These are phyloP conservation scores for Calonectria pauciramosa DNA, from an alignment of 2,329 filamentous ascomycete genomes.

Conservation along the genomic window DNA sequence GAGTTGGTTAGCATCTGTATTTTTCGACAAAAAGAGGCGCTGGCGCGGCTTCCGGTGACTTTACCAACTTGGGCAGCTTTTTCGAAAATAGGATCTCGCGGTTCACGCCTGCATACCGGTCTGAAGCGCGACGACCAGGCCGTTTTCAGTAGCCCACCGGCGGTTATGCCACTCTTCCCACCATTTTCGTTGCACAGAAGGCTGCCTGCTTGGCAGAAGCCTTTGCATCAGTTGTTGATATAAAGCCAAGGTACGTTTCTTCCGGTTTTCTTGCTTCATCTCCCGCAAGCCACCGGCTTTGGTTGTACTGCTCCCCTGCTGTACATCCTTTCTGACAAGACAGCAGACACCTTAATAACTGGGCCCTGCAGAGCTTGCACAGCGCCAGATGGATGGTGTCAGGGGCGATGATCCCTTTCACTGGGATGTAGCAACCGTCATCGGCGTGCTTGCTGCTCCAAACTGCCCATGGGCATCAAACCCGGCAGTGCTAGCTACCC, in stretches of 20 bases:
- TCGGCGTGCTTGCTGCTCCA: constrained; percentile 73
- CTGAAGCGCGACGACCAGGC: constrained; percentile 5
- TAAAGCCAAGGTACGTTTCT: neutral
- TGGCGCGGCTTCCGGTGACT: neutral
- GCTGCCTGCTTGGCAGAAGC: neutral
- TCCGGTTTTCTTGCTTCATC: neutral
- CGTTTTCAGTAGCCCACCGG: constrained; percentile 21
- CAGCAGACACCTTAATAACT: constrained; percentile 6
- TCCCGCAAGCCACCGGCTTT: neutral
- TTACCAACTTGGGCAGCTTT: neutral
- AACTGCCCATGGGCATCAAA: constrained; percentile 66
- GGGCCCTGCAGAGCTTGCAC: constrained; percentile 12
- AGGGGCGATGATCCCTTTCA: constrained; percentile 74
- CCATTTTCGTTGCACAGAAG: neutral
- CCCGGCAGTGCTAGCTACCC: constrained; percentile 63
- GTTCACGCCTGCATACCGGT: neutral
- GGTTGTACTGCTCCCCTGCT: neutral
- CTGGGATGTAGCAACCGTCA: constrained; percentile 79
- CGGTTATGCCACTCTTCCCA: constrained; percentile 36
- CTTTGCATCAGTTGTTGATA: constrained; percentile 3
- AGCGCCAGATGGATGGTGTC: constrained; percentile 44
- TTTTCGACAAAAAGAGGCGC: neutral
- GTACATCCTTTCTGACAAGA: neutral
- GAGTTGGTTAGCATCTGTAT: neutral
- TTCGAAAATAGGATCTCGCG: neutral